Evolutionary conservation across 148 eudicot species (phyloP), one percentile per base, ranked within the genome.

Genomic region (Polygonum maritimum): DNA sequence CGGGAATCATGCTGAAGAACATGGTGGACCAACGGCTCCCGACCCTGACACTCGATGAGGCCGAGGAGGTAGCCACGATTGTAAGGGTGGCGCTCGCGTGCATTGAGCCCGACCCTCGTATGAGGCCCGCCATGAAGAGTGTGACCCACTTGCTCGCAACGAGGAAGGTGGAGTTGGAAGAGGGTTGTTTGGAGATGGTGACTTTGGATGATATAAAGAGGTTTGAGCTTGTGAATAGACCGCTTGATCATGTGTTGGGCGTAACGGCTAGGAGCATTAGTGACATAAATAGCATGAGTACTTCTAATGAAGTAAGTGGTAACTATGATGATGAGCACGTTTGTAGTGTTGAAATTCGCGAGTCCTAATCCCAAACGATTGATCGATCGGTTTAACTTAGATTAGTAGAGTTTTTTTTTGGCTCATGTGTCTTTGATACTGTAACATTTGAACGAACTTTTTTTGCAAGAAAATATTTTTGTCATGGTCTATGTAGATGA

Each of bases 101-200:
- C 79, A 69, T 85, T 3, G 81, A 82, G 5, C 16, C 79, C 8
- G 60, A 83, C 73, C 90, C 90, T 49, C 76, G 63, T n/a, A 18
- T 36, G 49, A 79, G 90, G 74, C 90, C 90, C 14, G 80, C 80
- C 31, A 87, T 87, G 87, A 75, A 80, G 18, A 22, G 44, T 14
- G 87, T 83, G 55, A 79, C 81, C 36, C 82, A 83, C 19, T 2
- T 79, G 76, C 65, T 73, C 18, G 79, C 80, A 10, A 57, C 83
- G 1, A 54, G 76, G 71, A 81, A 67, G 47, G n/a, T 69, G n/a
- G 75, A 36, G 67, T 33, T 52, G 12, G 52, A 71, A 5, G 65
- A 75, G 7, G 7, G 13, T 14, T 47, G 69, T 13, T 39, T 78
- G 36, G 74, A 72, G 69, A 52, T 69, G 58, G 38, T 54, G 69